These are phyloP conservation scores for Apiospora arundinis DNA, from an alignment of 2,329 filamentous ascomycete species.

Conservation along the genomic window DNA sequence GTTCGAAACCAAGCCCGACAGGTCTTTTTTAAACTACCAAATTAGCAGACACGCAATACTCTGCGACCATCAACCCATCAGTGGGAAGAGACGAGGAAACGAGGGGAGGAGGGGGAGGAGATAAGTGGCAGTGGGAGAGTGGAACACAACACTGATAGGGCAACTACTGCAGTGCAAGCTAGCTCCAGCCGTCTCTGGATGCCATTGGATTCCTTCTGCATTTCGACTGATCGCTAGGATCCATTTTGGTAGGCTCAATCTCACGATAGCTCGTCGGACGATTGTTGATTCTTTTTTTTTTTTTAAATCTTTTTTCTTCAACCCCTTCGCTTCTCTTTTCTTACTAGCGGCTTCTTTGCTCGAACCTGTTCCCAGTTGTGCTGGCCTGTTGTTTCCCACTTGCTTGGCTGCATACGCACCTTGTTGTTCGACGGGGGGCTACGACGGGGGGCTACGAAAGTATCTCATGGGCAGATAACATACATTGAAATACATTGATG, in stretches of 20 bases:
- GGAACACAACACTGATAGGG: background rate
- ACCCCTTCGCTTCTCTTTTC: background rate
- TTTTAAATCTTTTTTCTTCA: background rate
- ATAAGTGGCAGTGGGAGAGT: background rate
- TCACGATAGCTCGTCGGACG: constrained; percentile 12
- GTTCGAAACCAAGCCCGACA: too few species aligned
- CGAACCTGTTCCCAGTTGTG: background rate
- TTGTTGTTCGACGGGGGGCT: background rate
- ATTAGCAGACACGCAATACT: background rate
- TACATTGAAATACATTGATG: background rate
- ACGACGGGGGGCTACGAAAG: background rate
- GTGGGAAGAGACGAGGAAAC: background rate
- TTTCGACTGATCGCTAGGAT: background rate
- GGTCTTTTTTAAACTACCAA: too few species aligned
- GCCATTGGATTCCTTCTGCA: constrained; percentile 4
- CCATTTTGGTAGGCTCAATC: background rate
- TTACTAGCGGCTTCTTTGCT: background rate
- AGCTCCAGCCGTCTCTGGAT: background rate
- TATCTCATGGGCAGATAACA: background rate
- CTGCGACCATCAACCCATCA: background rate
- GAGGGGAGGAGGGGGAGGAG: background rate
- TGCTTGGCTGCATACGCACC: constrained; percentile 10
- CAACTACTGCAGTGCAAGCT: too few species aligned
- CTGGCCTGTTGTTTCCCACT: constrained; percentile 11
- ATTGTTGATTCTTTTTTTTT: background rate